A percentile compares a stretch with the other conserved stretches of the same genome.
phyloP scores from a whole-genome alignment of 176 grass and related monocot species.

The Melocanna baccifera region DNA sequence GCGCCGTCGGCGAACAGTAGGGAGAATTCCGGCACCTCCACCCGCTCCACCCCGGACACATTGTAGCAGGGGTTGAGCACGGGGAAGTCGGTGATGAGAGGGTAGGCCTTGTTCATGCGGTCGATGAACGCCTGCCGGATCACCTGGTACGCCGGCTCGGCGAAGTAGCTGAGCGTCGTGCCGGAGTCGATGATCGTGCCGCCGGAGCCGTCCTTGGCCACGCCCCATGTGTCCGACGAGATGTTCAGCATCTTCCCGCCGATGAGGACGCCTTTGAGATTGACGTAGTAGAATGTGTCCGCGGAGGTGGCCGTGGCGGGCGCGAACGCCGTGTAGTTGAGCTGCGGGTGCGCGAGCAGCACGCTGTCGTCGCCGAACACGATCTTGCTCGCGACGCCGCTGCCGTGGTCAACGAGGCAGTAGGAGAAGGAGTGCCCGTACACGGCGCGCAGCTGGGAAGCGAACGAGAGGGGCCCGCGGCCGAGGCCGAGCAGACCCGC shows the following conservation, averaged over 20 bases:
- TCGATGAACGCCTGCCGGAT: conserved; percentile 66
- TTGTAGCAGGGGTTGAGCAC: conserved; percentile 90
- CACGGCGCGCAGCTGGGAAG: conserved; percentile 75
- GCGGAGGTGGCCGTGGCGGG: background rate
- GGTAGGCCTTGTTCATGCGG: conserved; percentile 45
- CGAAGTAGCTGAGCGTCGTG: conserved; percentile 94
- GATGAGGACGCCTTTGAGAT: conserved; percentile 53
- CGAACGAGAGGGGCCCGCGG: conserved; percentile 78
- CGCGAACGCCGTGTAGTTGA: conserved; percentile 84
- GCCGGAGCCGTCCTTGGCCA: conserved; percentile 55
- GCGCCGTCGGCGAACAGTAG: conserved; percentile 72
- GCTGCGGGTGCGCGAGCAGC: conserved; percentile 41
- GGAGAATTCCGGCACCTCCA: conserved; percentile 70
- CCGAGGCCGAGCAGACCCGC: conserved; percentile 83
- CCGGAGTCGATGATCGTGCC: conserved; percentile 94
- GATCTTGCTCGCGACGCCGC: conserved; percentile 67
- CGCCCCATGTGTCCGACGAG: conserved; percentile 30
- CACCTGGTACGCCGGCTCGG: conserved; percentile 61
- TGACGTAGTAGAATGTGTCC: conserved; percentile 95
- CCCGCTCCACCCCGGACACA: conserved; percentile 51
- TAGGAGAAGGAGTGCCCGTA: conserved; percentile 92
- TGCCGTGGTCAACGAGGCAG: conserved; percentile 94
- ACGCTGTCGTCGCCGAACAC: conserved; percentile 68
- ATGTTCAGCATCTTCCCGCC: conserved; percentile 54
- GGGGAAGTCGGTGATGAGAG: conserved; percentile 51